Conservation (phyloP, 176 grass and related monocot species). For the Metroxylon sagu region DNA sequence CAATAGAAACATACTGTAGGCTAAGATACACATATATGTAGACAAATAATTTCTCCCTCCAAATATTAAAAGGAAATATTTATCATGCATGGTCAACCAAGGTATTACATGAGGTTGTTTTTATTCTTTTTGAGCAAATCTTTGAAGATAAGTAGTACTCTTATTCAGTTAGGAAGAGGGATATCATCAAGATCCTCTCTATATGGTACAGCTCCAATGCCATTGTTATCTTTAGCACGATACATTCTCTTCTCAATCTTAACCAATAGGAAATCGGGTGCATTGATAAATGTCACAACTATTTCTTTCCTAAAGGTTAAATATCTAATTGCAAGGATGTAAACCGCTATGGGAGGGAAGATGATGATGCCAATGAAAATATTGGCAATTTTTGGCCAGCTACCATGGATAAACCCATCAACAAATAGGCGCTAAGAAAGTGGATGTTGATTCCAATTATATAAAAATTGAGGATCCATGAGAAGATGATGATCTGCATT, state of each 20-base stretch:
- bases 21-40: too few relatives aligned
- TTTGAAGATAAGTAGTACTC: too few relatives aligned
- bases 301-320: slow-evolving; percentile 55
- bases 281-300: slow-evolving; percentile 35
- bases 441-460: slow-evolving; percentile 72
- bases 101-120: too few relatives aligned
- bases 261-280: slow-evolving; percentile 17
- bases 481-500: slow-evolving; percentile 52
- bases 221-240: background rate
- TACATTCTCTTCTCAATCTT: slow-evolving; percentile 41
- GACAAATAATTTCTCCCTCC: too few relatives aligned
- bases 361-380: slow-evolving; percentile 36
- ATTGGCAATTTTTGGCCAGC: slow-evolving; percentile 33
- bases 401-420: slow-evolving; percentile 47
- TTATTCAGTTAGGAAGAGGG: slow-evolving; percentile 33
- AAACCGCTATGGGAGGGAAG: slow-evolving; percentile 54
- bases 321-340: slow-evolving; percentile 46
- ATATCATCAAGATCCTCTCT: slow-evolving; percentile 64
- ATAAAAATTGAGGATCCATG: slow-evolving; percentile 45
- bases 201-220: slow-evolving; percentile 31
- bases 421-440: slow-evolving; percentile 68
- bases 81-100: too few relatives aligned
- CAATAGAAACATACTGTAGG: too few relatives aligned
- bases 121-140: too few relatives aligned
- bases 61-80: too few relatives aligned